Conservation (phyloP, 306 rosid species). For the Hippophae gyantsensis region DNA sequence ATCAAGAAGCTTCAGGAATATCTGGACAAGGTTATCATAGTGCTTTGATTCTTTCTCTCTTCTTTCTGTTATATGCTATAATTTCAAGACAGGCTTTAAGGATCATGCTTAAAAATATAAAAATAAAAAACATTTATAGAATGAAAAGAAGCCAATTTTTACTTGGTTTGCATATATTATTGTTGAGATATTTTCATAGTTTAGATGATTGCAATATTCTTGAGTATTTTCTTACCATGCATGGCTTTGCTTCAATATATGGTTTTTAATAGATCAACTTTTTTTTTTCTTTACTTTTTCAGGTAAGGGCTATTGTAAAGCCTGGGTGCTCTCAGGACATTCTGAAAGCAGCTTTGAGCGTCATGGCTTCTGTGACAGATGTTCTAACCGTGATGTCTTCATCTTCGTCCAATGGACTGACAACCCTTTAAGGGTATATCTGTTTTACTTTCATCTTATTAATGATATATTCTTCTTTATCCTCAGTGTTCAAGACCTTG, state of each 20-base stretch:
- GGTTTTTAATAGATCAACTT: no score
- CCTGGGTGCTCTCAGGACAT: conserved; percentile 98
- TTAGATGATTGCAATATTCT: no score
- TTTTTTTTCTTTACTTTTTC: conserved; percentile 22
- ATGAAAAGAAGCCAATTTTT: no score
- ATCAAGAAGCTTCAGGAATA: conserved; percentile 84
- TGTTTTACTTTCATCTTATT: no score
- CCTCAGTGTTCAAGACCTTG: no score
- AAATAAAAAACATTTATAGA: no score
- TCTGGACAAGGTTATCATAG: conserved; percentile 61
- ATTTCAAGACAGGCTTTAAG: no score
- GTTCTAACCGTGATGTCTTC: conserved; percentile 73
- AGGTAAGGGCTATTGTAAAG: conserved; percentile 93
- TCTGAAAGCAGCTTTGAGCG: conserved; percentile 83
- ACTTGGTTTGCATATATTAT: no score
- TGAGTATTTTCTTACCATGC: background rate
- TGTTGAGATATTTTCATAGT: no score
- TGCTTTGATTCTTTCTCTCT: background rate
- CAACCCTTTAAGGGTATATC: conserved; percentile 22
- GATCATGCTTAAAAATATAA: no score
- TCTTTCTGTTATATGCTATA: background rate
- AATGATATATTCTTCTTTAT: no score
- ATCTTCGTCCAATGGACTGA: conserved; percentile 26
- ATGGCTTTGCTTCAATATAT: background rate
- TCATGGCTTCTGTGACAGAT: conserved; percentile 85